phyloP scores from a whole-genome alignment of 768 basidiomycete species.

The Hygrocybe punicea region DNA sequence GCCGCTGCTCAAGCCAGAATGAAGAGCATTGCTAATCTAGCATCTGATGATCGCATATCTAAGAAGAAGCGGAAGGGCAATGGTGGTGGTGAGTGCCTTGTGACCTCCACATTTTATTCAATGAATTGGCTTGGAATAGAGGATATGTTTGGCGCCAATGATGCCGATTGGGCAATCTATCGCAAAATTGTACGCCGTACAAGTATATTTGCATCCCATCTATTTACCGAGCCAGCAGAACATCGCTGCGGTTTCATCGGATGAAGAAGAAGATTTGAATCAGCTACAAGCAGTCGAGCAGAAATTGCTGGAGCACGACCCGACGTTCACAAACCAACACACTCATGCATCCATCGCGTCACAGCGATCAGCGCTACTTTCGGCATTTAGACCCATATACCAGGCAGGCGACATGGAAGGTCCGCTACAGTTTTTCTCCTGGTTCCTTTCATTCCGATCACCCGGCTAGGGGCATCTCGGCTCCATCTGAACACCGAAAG shows the following conservation, averaged over 20 bases:
- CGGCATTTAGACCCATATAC: constrained; percentile 79
- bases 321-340: constrained; percentile 73
- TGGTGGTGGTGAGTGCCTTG: constrained; percentile 56
- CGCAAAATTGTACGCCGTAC: constrained; percentile 79
- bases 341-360: constrained; percentile 78
- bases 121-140: constrained; percentile 45
- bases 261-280: constrained; percentile 84
- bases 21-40: constrained; percentile 92
- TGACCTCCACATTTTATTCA: neutral
- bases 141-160: constrained; percentile 90
- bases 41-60: constrained; percentile 76
- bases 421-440: constrained; percentile 15
- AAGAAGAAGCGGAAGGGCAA: constrained; percentile 79
- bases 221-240: constrained; percentile 45
- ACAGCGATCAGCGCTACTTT: constrained; percentile 78
- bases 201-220: neutral
- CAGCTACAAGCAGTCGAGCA: constrained; percentile 73
- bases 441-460: neutral
- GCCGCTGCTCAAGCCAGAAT: constrained; percentile 93
- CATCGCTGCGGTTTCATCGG: constrained; percentile 67
- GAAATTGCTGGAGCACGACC: constrained; percentile 79
- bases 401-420: constrained; percentile 72
- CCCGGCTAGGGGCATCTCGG: constrained; percentile 53
- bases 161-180: constrained; percentile 97
- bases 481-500: constrained; percentile 89